These are phyloP conservation scores for Phaeodactylum tricornutum DNA, from an alignment of 108 stramenopile species.

Conservation along the genomic window DNA sequence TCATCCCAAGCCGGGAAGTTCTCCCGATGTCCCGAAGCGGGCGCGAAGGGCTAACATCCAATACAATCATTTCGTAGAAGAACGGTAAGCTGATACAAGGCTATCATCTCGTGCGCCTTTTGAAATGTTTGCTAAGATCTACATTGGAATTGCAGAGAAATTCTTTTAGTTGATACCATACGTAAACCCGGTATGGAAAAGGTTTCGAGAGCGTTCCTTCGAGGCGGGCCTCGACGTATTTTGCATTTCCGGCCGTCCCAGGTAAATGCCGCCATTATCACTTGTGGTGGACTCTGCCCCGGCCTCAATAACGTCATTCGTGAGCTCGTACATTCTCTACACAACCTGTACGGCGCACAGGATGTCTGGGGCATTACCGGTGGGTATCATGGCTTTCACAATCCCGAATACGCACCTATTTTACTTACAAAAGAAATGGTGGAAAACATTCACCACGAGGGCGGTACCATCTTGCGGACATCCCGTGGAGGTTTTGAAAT, in stretches of 20 bases:
- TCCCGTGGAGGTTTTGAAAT: conserved; percentile 73
- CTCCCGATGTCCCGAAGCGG: too few species aligned
- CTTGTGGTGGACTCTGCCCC: conserved; percentile 32
- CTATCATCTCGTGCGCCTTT: too few species aligned
- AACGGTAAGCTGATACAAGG: too few species aligned
- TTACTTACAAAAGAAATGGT: conserved; percentile 25
- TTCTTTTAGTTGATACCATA: conserved; percentile 58
- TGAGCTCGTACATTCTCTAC: conserved; percentile 45
- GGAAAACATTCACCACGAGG: conserved; percentile 56
- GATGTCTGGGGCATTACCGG: conserved; percentile 53
- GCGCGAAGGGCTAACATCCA: too few species aligned
- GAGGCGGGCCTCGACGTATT: conserved; percentile 62
- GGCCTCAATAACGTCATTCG: conserved; percentile 84
- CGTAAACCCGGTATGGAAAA: conserved; percentile 28
- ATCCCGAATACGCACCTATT: conserved; percentile 13
- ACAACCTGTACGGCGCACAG: conserved; percentile 41
- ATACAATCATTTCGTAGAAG: too few species aligned
- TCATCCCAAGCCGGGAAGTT: too few species aligned
- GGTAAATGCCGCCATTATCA: conserved; percentile 88
- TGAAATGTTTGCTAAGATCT: too few species aligned
- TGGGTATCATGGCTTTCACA: conserved; percentile 67
- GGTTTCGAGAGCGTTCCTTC: conserved; percentile 43
- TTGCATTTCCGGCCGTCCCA: conserved; percentile 81
- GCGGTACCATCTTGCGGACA: conserved; percentile 71
- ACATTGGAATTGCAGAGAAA: too few species aligned